Percentiles rank a stretch among this genome's conserved stretches.
These are phyloP conservation scores for Chondrus crispus DNA, from an alignment of 23 red algal genomes.

Conservation along the genomic window DNA sequence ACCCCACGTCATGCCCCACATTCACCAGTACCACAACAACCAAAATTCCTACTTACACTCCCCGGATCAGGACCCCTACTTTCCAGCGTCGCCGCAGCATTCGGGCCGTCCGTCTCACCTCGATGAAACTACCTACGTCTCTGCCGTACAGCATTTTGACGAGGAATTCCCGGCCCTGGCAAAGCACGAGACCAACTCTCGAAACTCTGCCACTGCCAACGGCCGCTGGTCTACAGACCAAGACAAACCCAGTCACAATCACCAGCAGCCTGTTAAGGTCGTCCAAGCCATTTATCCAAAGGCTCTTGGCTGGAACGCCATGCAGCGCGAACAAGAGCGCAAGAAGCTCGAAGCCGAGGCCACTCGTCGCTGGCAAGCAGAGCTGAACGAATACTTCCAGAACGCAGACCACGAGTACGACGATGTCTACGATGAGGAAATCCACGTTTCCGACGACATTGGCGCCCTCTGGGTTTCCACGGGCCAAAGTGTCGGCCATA, in stretches of 20 bases:
- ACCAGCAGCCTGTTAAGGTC: not conserved
- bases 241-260: not conserved
- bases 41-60: not conserved
- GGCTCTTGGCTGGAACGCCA: conserved; percentile 42
- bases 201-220: not conserved
- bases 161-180: conserved; percentile 21
- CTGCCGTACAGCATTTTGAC: conserved; percentile 48
- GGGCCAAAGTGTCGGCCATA: conserved; percentile 29
- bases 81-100: not conserved
- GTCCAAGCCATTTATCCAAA: conserved; percentile 5
- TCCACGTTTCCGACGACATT: conserved; percentile 9
- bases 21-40: not conserved
- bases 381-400: not conserved
- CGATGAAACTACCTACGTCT: conserved; percentile 23
- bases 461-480: conserved; percentile 54
- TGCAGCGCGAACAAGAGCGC: not conserved
- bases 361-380: not conserved
- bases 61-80: conserved; percentile 4
- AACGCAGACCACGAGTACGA: conserved; percentile 2
- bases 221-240: not conserved
- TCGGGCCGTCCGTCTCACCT: not conserved
- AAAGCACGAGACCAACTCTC: not conserved
- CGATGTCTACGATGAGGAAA: not conserved
- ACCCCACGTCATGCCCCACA: not conserved
- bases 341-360: not conserved